Conservation (phyloP, 2,329 filamentous ascomycete genomes). For the Xylaria sp. region DNA sequence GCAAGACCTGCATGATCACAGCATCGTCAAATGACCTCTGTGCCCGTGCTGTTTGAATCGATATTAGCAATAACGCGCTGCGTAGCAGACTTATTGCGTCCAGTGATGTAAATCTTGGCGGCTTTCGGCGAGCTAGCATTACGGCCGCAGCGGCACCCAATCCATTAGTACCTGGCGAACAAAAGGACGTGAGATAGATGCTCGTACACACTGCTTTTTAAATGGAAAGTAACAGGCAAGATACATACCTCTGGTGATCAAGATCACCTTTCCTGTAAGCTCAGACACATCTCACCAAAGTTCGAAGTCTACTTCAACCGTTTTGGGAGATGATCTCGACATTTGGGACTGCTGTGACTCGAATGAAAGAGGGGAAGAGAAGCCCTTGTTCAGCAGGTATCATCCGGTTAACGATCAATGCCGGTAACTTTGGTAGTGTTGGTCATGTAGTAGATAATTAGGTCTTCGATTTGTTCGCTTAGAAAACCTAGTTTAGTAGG, state of each 20-base stretch:
- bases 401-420: too few relatives aligned
- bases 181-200: neutral
- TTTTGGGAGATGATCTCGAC: neutral
- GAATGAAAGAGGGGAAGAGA: too few relatives aligned
- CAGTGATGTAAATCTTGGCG: conserved; percentile 32
- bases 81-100: conserved; percentile 31
- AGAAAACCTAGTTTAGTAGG: too few relatives aligned
- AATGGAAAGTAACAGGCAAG: too few relatives aligned
- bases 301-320: neutral
- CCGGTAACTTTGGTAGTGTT: too few relatives aligned
- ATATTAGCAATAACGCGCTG: conserved; percentile 19
- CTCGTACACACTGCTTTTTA: too few relatives aligned
- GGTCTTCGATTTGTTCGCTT: too few relatives aligned
- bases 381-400: too few relatives aligned
- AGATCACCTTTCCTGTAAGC: conserved; percentile 5
- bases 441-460: neutral
- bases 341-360: too few relatives aligned
- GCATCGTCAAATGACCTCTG: conserved; percentile 16
- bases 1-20: conserved; percentile 25
- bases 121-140: conserved; percentile 28
- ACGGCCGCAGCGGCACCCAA: conserved; percentile 22
- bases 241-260: conserved; percentile 11
- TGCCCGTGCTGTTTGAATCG: neutral
- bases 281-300: conserved; percentile 3
- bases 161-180: conserved; percentile 25